Evolutionary conservation across 2,329 filamentous ascomycete genomes (phyloP), one percentile per base, ranked within the genome.

Genomic region (Dactylellina sp.): DNA sequence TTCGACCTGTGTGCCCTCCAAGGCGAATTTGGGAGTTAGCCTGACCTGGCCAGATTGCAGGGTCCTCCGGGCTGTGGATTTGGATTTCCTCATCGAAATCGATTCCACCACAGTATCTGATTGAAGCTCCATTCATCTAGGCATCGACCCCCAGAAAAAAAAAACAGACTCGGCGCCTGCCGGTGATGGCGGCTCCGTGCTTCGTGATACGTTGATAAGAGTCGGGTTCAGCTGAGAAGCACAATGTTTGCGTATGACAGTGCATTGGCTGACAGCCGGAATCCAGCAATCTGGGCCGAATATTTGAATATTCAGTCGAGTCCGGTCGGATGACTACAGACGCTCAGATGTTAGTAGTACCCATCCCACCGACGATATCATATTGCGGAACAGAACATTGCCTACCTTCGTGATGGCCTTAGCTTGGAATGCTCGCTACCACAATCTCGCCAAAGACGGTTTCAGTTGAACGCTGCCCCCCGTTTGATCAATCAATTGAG

Each of bases 11-110:
- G 9, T 28, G 44, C 60, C 24, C 53, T 57, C 28, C 60, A 72
- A 72, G 68, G 68, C 68, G 59, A 64, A 72, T 55, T 65, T 40
- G 42, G 7, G 32, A 65, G 35, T 72, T 65, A 50, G 66, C 68
- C 60, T 61, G 11, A 64, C 42, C 35, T 32, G 32, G 14, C 32
- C n/a, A 53, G 20, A 5, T 22, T 35, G 12, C 37, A 44, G 20
- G 53, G 53, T 32, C 39, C 32, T 9, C 25, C 16, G 37, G 39
- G 53, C 53, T 62, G 28, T 25, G 18, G 22, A 59, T 59, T 42
- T 46, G 40, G 22, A 59, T 44, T 46, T 37, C 42, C 39, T 9
- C 40, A 16, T 3, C 5, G 7, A 50, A n/a, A 3, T 12, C 5
- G 2, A 28, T 20, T 32, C 22, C 12, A 40, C 6, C 37, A 40